These are phyloP conservation scores for Microthyrium microscopicum DNA, from an alignment of 2,329 filamentous ascomycete genomes.

Conservation along the genomic window DNA sequence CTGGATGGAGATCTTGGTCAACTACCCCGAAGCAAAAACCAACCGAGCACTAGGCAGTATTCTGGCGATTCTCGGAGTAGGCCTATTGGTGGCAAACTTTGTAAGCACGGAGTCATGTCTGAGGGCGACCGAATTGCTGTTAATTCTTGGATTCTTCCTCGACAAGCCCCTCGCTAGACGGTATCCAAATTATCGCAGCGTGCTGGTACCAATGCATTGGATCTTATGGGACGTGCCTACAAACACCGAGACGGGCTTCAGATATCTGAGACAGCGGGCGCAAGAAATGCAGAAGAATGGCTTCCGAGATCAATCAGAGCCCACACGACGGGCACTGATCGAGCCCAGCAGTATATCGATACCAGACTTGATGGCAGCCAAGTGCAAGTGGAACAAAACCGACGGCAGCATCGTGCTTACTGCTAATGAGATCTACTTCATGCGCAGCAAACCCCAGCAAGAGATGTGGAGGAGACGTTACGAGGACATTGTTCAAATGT, in stretches of 20 bases:
- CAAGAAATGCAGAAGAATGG: constrained; percentile 1
- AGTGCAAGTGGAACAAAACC: constrained; percentile 2
- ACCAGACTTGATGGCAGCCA: not conserved
- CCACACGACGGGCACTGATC: not conserved
- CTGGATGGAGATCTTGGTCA: constrained; percentile 2
- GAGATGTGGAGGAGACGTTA: constrained; percentile 1
- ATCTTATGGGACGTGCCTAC: constrained; percentile 4
- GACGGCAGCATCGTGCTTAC: not conserved
- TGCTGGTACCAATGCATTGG: constrained; percentile 3
- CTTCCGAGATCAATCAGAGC: not conserved
- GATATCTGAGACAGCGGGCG: not conserved
- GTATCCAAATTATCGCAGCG: not conserved
- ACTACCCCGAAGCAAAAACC: constrained; percentile 2
- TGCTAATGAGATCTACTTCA: not conserved
- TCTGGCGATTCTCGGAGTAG: not conserved
- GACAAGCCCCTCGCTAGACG: constrained; percentile 2
- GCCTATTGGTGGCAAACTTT: not conserved
- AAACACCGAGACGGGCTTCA: constrained; percentile 1
- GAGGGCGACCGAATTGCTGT: not conserved
- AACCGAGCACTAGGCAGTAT: not conserved
- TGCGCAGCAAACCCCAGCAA: not conserved
- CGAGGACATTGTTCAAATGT: not conserved
- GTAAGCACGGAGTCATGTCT: not conserved
- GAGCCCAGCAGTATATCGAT: not conserved
- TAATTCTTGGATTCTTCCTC: constrained; percentile 1